phyloP scores from a whole-genome alignment of 2,329 filamentous ascomycete species.

The Pseudocercospora fuligena region DNA sequence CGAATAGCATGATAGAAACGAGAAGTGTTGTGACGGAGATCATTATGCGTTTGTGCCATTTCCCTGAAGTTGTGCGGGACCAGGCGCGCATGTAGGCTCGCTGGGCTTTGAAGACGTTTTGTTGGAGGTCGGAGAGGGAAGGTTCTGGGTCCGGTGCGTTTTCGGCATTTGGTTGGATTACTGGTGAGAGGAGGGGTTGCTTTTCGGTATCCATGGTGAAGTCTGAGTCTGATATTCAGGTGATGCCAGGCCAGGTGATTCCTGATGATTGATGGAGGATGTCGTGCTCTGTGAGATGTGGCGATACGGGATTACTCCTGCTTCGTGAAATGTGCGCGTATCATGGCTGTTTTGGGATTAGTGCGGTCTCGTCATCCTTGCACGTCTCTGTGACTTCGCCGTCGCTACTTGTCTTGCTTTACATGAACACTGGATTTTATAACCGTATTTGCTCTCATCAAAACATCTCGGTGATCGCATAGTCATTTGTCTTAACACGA shows the following conservation, averaged over 20 bases:
- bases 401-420: too few species aligned
- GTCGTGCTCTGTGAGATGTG: neutral
- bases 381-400: too few species aligned
- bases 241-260: neutral
- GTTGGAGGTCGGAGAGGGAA: slow-evolving; percentile 37
- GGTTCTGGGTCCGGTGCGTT: slow-evolving; percentile 24
- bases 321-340: neutral
- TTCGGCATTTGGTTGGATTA: neutral
- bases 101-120: slow-evolving; percentile 39
- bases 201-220: slow-evolving; percentile 32
- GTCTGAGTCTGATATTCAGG: neutral
- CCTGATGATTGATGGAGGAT: neutral
- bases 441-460: too few species aligned
- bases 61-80: slow-evolving; percentile 38
- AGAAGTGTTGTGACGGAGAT: slow-evolving; percentile 36
- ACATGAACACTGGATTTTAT: too few species aligned
- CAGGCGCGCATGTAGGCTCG: slow-evolving; percentile 41
- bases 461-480: too few species aligned
- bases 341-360: neutral
- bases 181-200: slow-evolving; percentile 31
- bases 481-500: too few species aligned
- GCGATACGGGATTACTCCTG: neutral
- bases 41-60: slow-evolving; percentile 41
- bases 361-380: neutral
- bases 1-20: slow-evolving; percentile 33